phyloP scores from a whole-genome alignment of 768 basidiomycete species.

The Auriscalpium orientale region DNA sequence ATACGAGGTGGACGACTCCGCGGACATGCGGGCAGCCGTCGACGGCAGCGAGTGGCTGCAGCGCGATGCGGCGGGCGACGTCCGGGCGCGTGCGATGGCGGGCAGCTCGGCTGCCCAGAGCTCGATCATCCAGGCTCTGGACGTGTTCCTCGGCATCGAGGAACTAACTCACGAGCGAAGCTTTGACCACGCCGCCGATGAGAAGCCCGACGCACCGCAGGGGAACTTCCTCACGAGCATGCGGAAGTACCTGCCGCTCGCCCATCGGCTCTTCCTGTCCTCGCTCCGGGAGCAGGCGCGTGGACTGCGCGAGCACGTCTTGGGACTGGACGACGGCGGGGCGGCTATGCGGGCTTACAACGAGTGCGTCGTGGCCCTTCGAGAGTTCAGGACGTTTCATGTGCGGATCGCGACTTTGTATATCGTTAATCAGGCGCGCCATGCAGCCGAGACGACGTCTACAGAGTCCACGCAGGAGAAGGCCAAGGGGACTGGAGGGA shows the following conservation, averaged over 20 bases:
- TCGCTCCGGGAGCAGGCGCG: neutral
- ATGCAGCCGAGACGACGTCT: neutral
- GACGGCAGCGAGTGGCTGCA: neutral
- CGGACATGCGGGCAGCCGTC: neutral
- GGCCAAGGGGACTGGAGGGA: neutral
- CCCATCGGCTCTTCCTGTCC: neutral
- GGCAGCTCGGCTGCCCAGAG: conserved; percentile 3
- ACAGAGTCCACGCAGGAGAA: neutral
- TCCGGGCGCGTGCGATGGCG: neutral
- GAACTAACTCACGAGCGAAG: neutral
- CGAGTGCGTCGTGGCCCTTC: neutral
- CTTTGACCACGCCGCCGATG: neutral
- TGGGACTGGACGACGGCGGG: neutral
- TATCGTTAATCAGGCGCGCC: neutral
- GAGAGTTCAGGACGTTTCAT: neutral
- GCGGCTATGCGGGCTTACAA: neutral
- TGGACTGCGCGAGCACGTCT: neutral
- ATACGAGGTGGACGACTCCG: neutral
- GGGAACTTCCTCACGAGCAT: conserved; percentile 3
- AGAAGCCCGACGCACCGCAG: too few species aligned
- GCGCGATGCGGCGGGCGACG: neutral
- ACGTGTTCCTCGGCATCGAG: conserved; percentile 1
- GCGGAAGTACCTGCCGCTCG: neutral
- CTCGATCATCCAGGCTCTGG: conserved; percentile 1
- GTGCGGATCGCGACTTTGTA: conserved; percentile 1